phyloP scores from a whole-genome alignment of 805 yeast species.

The Starmerella asiatica region DNA sequence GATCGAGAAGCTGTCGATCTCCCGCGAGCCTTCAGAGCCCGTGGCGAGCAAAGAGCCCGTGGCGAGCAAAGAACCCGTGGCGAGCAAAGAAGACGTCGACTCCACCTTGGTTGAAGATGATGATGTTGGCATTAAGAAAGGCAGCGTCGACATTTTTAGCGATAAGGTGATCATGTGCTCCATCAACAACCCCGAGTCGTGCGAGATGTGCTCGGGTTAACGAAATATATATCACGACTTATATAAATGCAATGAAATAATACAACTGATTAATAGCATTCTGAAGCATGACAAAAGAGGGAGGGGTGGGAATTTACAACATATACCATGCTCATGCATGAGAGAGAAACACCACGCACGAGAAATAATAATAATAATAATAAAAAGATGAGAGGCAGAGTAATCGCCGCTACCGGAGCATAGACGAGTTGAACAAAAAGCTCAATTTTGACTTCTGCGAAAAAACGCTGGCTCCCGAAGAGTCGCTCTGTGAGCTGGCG shows the following conservation, averaged over 20 bases:
- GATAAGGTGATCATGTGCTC: slow-evolving; percentile 94
- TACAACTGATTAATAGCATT: not conserved
- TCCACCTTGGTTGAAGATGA: slow-evolving; percentile 10
- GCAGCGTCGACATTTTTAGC: slow-evolving; percentile 71
- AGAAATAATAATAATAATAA: too few species aligned
- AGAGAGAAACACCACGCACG: too few species aligned
- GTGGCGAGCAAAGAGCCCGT: not conserved
- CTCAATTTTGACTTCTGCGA: not conserved
- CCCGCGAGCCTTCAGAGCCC: not conserved
- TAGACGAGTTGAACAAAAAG: not conserved
- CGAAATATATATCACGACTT: not conserved
- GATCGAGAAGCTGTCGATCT: slow-evolving; percentile 7
- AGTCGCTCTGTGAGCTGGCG: not conserved
- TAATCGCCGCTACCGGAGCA: not conserved
- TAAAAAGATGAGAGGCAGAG: not conserved
- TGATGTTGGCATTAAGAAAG: slow-evolving; percentile 25
- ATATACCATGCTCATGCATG: too few species aligned
- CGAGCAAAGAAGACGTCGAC: slow-evolving; percentile 5
- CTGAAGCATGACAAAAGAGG: not conserved
- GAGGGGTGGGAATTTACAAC: too few species aligned
- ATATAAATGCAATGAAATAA: not conserved
- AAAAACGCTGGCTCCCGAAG: not conserved
- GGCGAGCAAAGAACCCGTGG: not conserved
- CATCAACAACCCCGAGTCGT: slow-evolving; percentile 89
- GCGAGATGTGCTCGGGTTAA: slow-evolving; percentile 98